phyloP scores from a whole-genome alignment of 345 rosid species.

The Nephelium lappaceum region DNA sequence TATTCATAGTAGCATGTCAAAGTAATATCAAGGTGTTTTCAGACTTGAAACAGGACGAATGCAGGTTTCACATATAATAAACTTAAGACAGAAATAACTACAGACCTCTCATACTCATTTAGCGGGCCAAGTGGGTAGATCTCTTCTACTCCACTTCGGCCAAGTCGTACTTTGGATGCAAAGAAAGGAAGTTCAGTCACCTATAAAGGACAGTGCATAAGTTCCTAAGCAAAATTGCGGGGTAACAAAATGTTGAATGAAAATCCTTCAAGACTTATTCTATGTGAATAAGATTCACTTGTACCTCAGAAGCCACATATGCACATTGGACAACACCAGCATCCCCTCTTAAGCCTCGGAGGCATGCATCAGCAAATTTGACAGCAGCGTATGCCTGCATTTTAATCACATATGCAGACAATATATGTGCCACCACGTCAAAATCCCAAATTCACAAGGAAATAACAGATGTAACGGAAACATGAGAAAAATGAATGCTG shows the following conservation, averaged over 20 bases:
- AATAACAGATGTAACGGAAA: background rate
- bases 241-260: background rate
- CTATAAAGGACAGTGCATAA: constrained; percentile 30
- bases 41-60: background rate
- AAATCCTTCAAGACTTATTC: background rate
- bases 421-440: background rate
- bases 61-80: background rate
- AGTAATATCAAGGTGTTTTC: background rate
- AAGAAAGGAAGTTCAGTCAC: constrained; percentile 98
- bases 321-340: constrained; percentile 72
- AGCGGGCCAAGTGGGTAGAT: constrained; percentile 77
- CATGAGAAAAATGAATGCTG: background rate
- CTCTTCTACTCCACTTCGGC: constrained; percentile 79
- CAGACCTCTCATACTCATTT: constrained; percentile 83
- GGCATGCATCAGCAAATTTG: constrained; percentile 94
- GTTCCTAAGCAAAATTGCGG: background rate
- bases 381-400: constrained; percentile 97
- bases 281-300: background rate
- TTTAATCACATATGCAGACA: background rate
- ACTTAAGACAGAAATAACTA: background rate
- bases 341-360: constrained; percentile 85
- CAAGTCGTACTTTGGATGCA: constrained; percentile 81
- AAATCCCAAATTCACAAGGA: background rate
- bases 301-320: constrained; percentile 79
- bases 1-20: constrained; percentile 18